These are phyloP conservation scores for Cordyceps tenuipes DNA, from an alignment of 2,329 filamentous ascomycete species.

Conservation along the genomic window DNA sequence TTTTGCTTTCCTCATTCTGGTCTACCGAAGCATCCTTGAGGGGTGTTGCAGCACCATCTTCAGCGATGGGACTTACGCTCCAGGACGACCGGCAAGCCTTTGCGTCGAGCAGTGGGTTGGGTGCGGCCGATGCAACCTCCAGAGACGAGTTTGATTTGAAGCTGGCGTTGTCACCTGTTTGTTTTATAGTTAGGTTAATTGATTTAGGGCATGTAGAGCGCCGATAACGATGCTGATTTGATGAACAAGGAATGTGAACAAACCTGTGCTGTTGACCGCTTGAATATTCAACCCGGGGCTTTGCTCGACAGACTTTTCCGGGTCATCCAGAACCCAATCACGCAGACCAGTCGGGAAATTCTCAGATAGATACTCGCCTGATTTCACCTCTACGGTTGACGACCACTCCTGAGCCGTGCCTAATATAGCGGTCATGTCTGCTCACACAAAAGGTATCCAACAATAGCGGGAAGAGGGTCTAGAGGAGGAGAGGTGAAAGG, in stretches of 20 bases:
- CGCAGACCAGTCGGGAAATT: background rate
- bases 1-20: background rate
- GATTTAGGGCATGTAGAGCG: too few species aligned
- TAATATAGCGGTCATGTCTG: background rate
- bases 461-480: background rate
- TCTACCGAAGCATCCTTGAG: background rate
- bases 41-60: background rate
- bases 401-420: background rate
- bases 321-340: slow-evolving; percentile 4
- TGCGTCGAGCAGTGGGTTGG: background rate
- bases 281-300: background rate
- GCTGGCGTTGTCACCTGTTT: background rate
- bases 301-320: background rate
- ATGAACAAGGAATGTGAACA: background rate
- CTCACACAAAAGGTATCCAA: background rate
- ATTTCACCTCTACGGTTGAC: background rate
- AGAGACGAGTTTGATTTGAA: background rate
- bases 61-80: background rate
- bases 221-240: background rate
- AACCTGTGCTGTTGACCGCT: background rate
- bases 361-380: background rate
- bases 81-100: background rate
- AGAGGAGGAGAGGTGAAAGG: background rate
- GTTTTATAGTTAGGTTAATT: background rate
- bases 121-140: background rate